Base-by-base conservation (phyloP, 805 yeast genomes). In the Priceomyces medius region DNA sequence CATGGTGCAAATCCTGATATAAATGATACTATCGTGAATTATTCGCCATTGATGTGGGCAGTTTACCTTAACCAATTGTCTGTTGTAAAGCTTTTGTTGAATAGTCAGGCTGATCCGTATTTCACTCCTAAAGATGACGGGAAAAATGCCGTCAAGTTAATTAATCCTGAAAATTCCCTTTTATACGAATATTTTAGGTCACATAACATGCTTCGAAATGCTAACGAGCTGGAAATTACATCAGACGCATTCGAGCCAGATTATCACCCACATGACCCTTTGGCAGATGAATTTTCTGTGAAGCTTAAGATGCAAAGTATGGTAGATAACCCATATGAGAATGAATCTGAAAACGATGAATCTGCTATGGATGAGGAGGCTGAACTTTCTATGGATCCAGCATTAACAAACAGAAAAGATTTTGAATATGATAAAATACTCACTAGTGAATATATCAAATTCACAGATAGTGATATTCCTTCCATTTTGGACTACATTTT, bases 1-100 rank as follows among this genome's bases (percentile, higher is more conserved):
- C 64, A 71, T 32, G 53, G 59, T 10, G 77, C 68, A 4, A 79
- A 78, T 50, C 71, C 77, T 6, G 81, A 81, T 50, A 49, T 64
- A 27, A 53, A 60, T 7, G 90, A 83, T 50, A 63, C 70, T 2
- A 41, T 77, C 17, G 56, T 76, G 18, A 71, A 76, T 2, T 81
- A 79, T 59, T 76, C 88, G 0, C 88, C 96, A 8, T 60, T 86
- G 34, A 87, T 86, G 93, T 88, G 96, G 96, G 90, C 95, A 0
- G 79, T 87, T 3, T 76, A 81, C 50, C 71, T 82, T 49, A 76
- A 80, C 40, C 77, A 79, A 40, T 59, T 75, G 44, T 71, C 73
- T 9, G 71, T 83, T 34, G 81, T 79, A 12, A 74, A 77, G 35
- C 62, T 74, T 41, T 63, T 88, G 44, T 60, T 88, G 40, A 77